Evolutionary conservation across 1,284 basidiomycete genomes (phyloP).

Genomic region (Laetiporus sulphureus): DNA sequence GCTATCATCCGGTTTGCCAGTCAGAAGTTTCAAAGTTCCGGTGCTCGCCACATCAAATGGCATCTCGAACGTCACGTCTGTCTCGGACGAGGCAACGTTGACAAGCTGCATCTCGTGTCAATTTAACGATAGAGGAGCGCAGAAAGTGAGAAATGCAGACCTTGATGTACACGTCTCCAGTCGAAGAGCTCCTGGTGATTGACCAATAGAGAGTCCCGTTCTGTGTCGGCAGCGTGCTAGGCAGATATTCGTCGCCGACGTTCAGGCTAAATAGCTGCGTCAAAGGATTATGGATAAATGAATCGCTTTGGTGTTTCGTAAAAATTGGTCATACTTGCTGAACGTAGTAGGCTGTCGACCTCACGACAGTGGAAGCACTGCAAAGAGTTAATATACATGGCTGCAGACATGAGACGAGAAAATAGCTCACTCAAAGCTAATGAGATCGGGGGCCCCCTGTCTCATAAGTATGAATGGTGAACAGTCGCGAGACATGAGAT

Average conservation of each 20-base stretch:
- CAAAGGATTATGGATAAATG: not conserved
- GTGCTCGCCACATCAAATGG: slow-evolving; percentile 41
- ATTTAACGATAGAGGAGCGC: no score
- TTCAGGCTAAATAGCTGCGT: slow-evolving; percentile 55
- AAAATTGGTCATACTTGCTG: slow-evolving; percentile 56
- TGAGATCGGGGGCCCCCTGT: slow-evolving; percentile 51
- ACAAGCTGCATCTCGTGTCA: slow-evolving; percentile 42
- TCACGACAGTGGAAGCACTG: slow-evolving; percentile 47
- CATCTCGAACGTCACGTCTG: slow-evolving; percentile 43
- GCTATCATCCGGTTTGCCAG: slow-evolving; percentile 39
- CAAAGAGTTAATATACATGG: slow-evolving; percentile 4
- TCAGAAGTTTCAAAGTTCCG: slow-evolving; percentile 41
- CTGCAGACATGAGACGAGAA: not conserved
- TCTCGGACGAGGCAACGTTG: slow-evolving; percentile 38
- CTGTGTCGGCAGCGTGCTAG: slow-evolving; percentile 48
- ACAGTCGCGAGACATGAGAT: not conserved
- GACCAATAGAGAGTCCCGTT: slow-evolving; percentile 55
- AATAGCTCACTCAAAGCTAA: slow-evolving; percentile 54
- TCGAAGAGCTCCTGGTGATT: slow-evolving; percentile 40
- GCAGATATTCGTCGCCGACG: slow-evolving; percentile 54
- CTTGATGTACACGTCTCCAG: slow-evolving; percentile 50
- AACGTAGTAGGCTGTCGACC: slow-evolving; percentile 59
- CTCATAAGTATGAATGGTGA: slow-evolving; percentile 5
- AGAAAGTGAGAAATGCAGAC: slow-evolving; percentile 25
- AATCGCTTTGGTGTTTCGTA: no score